These are phyloP conservation scores for Hsuehochloa calcarea DNA, from an alignment of 176 grass and related monocot genomes.

Conservation along the genomic window DNA sequence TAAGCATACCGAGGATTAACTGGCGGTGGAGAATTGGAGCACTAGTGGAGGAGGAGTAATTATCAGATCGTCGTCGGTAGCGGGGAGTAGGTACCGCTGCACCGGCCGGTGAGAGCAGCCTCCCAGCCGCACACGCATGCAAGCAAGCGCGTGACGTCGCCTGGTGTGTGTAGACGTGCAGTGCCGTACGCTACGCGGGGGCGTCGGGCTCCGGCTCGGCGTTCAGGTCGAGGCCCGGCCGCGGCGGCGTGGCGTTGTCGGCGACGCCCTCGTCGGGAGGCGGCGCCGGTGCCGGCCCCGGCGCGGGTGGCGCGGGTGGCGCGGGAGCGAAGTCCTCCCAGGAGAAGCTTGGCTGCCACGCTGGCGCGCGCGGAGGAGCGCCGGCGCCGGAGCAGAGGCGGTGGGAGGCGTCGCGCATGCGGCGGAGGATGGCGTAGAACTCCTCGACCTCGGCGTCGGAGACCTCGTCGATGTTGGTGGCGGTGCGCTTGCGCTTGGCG, in stretches of 20 bases:
- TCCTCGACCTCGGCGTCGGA: conserved; percentile 81
- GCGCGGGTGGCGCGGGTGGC: neutral
- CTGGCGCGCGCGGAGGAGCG: neutral
- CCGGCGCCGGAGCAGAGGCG: neutral
- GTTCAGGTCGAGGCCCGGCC: conserved; percentile 57
- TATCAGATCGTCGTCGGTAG: neutral
- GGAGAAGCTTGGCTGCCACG: conserved; percentile 72
- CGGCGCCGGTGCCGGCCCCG: too few relatives aligned
- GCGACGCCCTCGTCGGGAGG: conserved; percentile 19
- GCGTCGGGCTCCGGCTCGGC: conserved; percentile 63
- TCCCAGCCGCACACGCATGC: neutral
- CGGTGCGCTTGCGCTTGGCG: conserved; percentile 35
- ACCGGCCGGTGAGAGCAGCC: neutral
- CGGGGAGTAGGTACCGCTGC: neutral
- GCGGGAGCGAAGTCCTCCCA: conserved; percentile 61
- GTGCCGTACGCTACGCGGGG: neutral
- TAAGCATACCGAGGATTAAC: neutral
- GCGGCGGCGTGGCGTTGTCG: conserved; percentile 20
- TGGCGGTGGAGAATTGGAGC: neutral
- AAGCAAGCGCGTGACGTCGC: neutral
- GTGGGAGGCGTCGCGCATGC: conserved; percentile 49
- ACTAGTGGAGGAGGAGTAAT: neutral
- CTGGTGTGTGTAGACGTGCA: neutral
- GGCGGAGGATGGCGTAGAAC: conserved; percentile 86
- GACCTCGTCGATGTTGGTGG: conserved; percentile 33